These are phyloP conservation scores for Grosmannia serpens DNA, from an alignment of 2,329 filamentous ascomycete genomes.

Conservation along the genomic window DNA sequence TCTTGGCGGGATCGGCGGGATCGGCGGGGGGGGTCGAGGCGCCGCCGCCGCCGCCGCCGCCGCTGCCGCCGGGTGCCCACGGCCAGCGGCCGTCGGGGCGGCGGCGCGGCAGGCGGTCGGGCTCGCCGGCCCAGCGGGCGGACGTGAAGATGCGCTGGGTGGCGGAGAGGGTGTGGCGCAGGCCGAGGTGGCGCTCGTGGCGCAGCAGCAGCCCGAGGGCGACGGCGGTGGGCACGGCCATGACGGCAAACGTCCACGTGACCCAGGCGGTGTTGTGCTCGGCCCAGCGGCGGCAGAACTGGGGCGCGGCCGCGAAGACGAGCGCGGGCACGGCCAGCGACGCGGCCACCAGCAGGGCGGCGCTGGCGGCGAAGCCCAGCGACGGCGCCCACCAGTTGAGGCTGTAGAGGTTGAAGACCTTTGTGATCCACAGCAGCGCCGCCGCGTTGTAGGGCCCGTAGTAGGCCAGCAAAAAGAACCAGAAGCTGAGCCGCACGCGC, in stretches of 20 bases:
- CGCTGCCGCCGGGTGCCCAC: too few species aligned
- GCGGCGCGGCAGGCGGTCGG: slow-evolving; percentile 25
- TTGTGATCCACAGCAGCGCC: slow-evolving; percentile 59
- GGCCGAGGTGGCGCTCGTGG: slow-evolving; percentile 50
- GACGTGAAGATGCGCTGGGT: slow-evolving; percentile 57
- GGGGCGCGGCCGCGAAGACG: slow-evolving; percentile 40
- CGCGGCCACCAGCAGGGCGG: slow-evolving; percentile 48
- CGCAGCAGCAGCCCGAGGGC: slow-evolving; percentile 52
- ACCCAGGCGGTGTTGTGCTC: slow-evolving; percentile 58
- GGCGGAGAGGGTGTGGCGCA: slow-evolving; percentile 50
- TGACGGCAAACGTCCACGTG: slow-evolving; percentile 57
- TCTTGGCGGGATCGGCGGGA: too few species aligned
- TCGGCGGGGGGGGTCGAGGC: too few species aligned
- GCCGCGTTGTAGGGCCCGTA: slow-evolving; percentile 59
- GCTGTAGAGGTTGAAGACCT: slow-evolving; percentile 59
- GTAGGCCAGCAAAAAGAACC: slow-evolving; percentile 61
- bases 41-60: too few species aligned
- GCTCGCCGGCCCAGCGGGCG: slow-evolving; percentile 53
- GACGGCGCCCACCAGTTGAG: slow-evolving; percentile 60
- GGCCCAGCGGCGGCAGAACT: slow-evolving; percentile 37
- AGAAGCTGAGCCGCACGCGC: slow-evolving; percentile 55
- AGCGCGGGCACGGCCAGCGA: slow-evolving; percentile 49
- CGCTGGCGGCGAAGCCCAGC: slow-evolving; percentile 53
- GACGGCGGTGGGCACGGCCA: slow-evolving; percentile 57
- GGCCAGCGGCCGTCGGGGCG: too few species aligned